These are phyloP conservation scores for Tolypocladium guangdongense DNA, from an alignment of 2,329 filamentous ascomycete species.

Conservation along the genomic window DNA sequence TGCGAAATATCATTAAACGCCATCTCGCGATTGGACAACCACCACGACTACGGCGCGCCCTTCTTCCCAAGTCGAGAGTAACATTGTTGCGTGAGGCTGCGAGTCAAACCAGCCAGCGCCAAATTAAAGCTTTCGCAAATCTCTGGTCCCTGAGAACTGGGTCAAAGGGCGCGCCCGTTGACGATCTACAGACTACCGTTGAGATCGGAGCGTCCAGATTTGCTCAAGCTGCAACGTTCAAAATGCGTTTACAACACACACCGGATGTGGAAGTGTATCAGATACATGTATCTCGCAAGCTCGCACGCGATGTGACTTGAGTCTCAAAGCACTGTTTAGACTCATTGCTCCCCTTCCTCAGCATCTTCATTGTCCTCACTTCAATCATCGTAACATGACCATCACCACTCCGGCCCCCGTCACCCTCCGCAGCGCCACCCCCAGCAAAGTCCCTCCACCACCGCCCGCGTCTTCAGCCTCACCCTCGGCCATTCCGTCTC, in stretches of 20 bases:
- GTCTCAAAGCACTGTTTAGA: too few relatives aligned
- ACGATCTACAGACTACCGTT: neutral
- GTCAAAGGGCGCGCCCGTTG: neutral
- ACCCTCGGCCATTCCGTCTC: slow-evolving; percentile 32
- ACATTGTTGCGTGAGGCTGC: neutral
- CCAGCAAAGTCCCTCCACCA: slow-evolving; percentile 19
- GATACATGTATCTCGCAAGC: too few relatives aligned
- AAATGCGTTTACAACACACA: neutral
- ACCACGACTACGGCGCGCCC: neutral
- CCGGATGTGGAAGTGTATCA: too few relatives aligned
- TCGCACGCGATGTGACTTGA: neutral
- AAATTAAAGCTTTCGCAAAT: neutral
- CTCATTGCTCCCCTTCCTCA: too few relatives aligned
- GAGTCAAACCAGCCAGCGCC: neutral
- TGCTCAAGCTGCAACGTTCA: neutral
- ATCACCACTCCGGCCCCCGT: neutral
- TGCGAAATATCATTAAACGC: too few relatives aligned
- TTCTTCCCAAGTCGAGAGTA: too few relatives aligned
- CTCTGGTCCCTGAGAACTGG: neutral
- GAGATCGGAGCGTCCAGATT: neutral
- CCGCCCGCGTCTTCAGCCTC: slow-evolving; percentile 22
- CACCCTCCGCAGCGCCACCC: neutral
- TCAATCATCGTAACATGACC: neutral
- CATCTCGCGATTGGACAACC: neutral
- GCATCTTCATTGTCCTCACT: neutral